Base-by-base conservation (phyloP, 1,284 basidiomycete species). In the Ganoderma boninense region DNA sequence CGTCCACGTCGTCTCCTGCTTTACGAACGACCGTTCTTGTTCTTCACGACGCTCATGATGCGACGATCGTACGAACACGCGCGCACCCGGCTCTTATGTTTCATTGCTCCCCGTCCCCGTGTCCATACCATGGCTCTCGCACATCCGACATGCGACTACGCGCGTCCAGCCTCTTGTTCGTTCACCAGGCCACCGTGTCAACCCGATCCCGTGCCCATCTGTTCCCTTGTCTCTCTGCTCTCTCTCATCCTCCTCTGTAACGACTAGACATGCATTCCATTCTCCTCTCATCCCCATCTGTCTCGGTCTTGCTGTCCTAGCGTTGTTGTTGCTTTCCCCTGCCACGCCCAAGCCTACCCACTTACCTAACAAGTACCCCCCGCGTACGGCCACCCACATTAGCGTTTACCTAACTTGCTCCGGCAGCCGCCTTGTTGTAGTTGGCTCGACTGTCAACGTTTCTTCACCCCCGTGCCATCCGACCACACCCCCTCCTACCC, bases 231-330 rank as follows among this genome's bases (percentile, higher is more conserved):
- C 65, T 70, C 64, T 69, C 77, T 74, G 77, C 72, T 74, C 67
- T 74, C 76, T 77, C 69, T 26, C 23, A 23, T 73, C 73, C n/a
- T 69, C 69, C 72, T 75, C 69, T 90, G 89, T 90, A 90, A 90
- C 84, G 86, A 89, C 86, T 89, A 91, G 88, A 89, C 85, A 91
- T 88, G 86, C 86, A 84, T 82, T 74, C 77, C 79, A 76, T 74
- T 77, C 73, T 76, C 68, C 68, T 63, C 63, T 64, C 70, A 71
- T 67, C 59, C 75, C 65, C 46, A n/a, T 26, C 65, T 35, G 42
- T 62, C 56, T 64, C 68, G 56, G 68, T 65, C 49, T 77, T 71
- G 77, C 66, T 79, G 73, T 80, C 77, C 79, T 76, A 75, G 77
- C 74, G 59, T 80, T 74, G 74, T 79, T 71, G 66, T 74, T 68